Evolutionary conservation across 768 basidiomycete genomes (phyloP).

Genomic region (Thelephora aurantiotincta): DNA sequence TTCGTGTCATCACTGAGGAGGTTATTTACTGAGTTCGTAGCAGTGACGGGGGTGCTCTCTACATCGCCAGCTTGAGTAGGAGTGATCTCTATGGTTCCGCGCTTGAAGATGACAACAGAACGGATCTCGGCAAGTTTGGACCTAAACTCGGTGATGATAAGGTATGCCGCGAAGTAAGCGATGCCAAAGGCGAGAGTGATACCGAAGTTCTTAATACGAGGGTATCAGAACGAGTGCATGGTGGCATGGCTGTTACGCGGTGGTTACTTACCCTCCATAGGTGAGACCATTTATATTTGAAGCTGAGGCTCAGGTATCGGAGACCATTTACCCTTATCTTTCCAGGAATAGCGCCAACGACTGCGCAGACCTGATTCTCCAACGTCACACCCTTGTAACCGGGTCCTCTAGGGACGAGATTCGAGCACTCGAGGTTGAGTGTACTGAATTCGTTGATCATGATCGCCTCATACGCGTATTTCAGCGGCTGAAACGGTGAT

Average conservation of each 20-base stretch:
- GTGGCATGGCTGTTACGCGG: too few species aligned
- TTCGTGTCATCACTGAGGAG: too few species aligned
- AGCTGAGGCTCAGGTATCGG: conserved; percentile 32
- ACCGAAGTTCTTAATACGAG: conserved; percentile 34
- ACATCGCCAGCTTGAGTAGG: neutral
- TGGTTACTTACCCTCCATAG: conserved; percentile 30
- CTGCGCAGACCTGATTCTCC: conserved; percentile 64
- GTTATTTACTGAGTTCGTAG: too few species aligned
- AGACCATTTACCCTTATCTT: conserved; percentile 47
- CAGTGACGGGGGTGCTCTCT: neutral
- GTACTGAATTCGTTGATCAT: conserved; percentile 76
- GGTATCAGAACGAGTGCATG: too few species aligned
- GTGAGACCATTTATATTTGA: conserved; percentile 28
- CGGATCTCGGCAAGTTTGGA: conserved; percentile 21
- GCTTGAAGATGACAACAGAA: conserved; percentile 51
- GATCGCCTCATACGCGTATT: conserved; percentile 61
- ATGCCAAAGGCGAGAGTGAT: conserved; percentile 52
- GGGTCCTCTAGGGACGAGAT: conserved; percentile 46
- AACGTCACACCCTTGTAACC: conserved; percentile 43
- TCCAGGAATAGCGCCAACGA: conserved; percentile 51
- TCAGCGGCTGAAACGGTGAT: conserved; percentile 31
- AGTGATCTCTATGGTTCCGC: conserved; percentile 23
- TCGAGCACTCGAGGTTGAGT: conserved; percentile 43
- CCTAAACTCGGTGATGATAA: conserved; percentile 46
- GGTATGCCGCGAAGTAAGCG: conserved; percentile 33